phyloP scores from a whole-genome alignment of 257 asterid genomes.

The Solanum pinnatisectum region DNA sequence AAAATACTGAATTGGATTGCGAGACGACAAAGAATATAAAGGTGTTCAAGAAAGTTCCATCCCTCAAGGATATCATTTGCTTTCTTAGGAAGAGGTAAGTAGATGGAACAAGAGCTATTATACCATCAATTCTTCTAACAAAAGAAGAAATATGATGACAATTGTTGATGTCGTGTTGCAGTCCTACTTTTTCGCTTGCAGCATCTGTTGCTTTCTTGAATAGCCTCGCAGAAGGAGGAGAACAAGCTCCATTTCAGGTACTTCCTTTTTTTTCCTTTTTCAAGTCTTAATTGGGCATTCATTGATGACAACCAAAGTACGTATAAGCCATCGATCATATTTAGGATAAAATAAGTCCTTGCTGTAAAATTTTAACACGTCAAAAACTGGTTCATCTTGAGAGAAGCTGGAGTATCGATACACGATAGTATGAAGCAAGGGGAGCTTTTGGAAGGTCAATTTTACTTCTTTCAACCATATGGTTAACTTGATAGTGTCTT shows the following conservation, averaged over 20 bases:
- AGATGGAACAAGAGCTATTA: neutral
- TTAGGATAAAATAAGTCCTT: neutral
- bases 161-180: slow-evolving; percentile 16
- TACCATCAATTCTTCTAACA: neutral
- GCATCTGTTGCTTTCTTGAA: slow-evolving; percentile 52
- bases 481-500: neutral
- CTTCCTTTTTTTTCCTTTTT: neutral
- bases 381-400: neutral
- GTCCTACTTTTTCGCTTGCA: slow-evolving; percentile 35
- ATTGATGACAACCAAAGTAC: neutral
- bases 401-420: neutral
- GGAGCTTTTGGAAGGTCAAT: neutral
- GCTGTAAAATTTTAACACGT: neutral
- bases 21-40: neutral
- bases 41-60: slow-evolving; percentile 21
- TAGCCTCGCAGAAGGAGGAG: slow-evolving; percentile 57
- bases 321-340: neutral
- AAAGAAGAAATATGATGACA: neutral
- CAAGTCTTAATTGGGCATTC: neutral
- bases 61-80: slow-evolving; percentile 34
- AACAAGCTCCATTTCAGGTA: slow-evolving; percentile 45
- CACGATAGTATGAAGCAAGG: neutral
- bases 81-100: slow-evolving; percentile 17
- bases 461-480: neutral
- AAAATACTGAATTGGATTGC: neutral